Evolutionary conservation across 1,284 basidiomycete species (phyloP).

Genomic region (Psilocybe mexicana): DNA sequence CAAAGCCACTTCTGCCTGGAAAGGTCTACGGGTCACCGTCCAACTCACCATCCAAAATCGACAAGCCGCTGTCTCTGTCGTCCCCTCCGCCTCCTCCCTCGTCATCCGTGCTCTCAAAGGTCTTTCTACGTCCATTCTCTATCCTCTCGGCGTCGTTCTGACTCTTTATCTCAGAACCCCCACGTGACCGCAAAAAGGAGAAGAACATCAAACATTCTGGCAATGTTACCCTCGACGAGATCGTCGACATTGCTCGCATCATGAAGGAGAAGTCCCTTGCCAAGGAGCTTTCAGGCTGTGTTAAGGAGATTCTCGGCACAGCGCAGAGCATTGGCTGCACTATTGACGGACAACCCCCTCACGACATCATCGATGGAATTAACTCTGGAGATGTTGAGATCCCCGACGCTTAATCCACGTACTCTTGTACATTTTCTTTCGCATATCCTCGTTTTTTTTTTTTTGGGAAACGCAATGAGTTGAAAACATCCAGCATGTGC

Average conservation of each 20-base stretch:
- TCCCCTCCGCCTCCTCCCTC: slow-evolving; percentile 96
- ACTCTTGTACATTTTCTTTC: slow-evolving; percentile 23
- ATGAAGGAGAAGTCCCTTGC: slow-evolving; percentile 97
- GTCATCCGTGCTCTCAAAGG: slow-evolving; percentile 99
- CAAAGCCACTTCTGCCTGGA: slow-evolving; percentile 98
- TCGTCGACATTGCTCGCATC: slow-evolving; percentile 93
- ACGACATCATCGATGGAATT: slow-evolving; percentile 96
- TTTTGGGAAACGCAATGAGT: not conserved
- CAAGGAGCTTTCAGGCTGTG: slow-evolving; percentile 87
- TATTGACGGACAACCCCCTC: slow-evolving; percentile 90
- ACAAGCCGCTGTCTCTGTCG: slow-evolving; percentile 96
- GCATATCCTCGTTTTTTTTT: slow-evolving; percentile 11
- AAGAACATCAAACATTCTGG: slow-evolving; percentile 99
- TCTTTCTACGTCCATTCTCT: slow-evolving; percentile 34
- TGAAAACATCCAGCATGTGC: not conserved
- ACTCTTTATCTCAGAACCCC: slow-evolving; percentile 71
- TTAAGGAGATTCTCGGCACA: slow-evolving; percentile 94
- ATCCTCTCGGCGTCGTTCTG: not conserved
- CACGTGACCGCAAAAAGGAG: slow-evolving; percentile 99
- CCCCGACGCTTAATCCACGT: slow-evolving; percentile 80
- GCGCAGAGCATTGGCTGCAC: slow-evolving; percentile 97
- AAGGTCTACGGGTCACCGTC: slow-evolving; percentile 99
- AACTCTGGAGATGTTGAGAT: slow-evolving; percentile 94
- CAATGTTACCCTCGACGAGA: slow-evolving; percentile 94
- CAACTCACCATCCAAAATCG: slow-evolving; percentile 99